Conservation (phyloP, 371 early-diverging fungal species). For the Conidiobolus incongruus region DNA sequence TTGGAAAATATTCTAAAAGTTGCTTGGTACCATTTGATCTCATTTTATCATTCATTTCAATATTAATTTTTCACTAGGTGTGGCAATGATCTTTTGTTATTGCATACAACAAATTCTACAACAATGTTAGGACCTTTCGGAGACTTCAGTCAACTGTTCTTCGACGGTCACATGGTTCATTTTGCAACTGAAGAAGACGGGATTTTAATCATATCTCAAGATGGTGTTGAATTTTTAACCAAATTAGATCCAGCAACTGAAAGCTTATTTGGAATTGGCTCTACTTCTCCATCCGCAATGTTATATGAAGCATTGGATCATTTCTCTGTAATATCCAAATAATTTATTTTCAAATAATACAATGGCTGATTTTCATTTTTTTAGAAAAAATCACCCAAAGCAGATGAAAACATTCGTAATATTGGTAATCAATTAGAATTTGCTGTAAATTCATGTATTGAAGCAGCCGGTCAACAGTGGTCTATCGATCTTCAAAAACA, state of each 20-base stretch:
- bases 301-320: conserved; percentile 82
- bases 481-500: conserved; percentile 42
- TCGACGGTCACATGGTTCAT: conserved; percentile 53
- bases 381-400: conserved; percentile 62
- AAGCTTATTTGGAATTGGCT: conserved; percentile 80
- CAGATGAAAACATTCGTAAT: conserved; percentile 82
- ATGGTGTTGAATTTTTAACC: not conserved
- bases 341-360: not conserved
- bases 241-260: conserved; percentile 18
- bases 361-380: conserved; percentile 5
- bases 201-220: too few species aligned
- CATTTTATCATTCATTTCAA: not conserved
- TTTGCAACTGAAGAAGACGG: conserved; percentile 81
- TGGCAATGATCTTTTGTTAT: conserved; percentile 80
- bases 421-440: conserved; percentile 54
- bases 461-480: conserved; percentile 83
- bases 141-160: conserved; percentile 26
- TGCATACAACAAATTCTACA: conserved; percentile 60
- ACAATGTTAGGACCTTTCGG: conserved; percentile 86
- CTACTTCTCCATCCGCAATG: conserved; percentile 81
- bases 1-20: not conserved
- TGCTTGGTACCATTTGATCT: not conserved
- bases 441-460: conserved; percentile 81
- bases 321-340: conserved; percentile 31
- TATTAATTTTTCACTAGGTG: conserved; percentile 29